phyloP scores from a whole-genome alignment of 257 asterid species.

The Solanum arcanum region DNA sequence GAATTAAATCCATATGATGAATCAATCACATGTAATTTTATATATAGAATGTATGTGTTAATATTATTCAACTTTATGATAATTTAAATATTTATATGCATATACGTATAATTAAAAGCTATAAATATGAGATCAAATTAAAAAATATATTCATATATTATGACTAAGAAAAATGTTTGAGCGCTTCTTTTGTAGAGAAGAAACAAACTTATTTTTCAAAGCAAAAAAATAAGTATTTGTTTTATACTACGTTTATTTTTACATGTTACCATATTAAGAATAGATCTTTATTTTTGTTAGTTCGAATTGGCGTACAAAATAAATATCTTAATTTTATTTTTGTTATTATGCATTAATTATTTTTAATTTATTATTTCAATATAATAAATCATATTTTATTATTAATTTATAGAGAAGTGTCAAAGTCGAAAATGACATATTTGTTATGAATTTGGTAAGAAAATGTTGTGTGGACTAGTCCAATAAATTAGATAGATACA shows the following conservation, averaged over 20 bases:
- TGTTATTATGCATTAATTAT: not conserved
- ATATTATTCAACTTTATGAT: not conserved
- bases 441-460: not conserved
- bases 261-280: not conserved
- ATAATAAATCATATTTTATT: not conserved
- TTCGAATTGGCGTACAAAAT: not conserved
- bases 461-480: not conserved
- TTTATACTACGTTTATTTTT: not conserved
- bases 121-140: too few species aligned
- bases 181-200: not conserved
- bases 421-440: not conserved
- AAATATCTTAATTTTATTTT: not conserved
- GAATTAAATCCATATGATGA: not conserved
- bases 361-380: not conserved
- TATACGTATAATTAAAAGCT: too few species aligned
- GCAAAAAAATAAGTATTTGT: too few species aligned
- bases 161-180: not conserved
- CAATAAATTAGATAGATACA: not conserved
- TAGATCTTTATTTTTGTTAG: not conserved
- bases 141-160: not conserved
- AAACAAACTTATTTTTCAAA: not conserved
- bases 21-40: not conserved
- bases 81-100: too few species aligned
- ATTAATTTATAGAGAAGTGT: not conserved
- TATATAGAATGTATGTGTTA: not conserved